Conservation (phyloP, 129 eudicot species). For the Artemisia tridentata region DNA sequence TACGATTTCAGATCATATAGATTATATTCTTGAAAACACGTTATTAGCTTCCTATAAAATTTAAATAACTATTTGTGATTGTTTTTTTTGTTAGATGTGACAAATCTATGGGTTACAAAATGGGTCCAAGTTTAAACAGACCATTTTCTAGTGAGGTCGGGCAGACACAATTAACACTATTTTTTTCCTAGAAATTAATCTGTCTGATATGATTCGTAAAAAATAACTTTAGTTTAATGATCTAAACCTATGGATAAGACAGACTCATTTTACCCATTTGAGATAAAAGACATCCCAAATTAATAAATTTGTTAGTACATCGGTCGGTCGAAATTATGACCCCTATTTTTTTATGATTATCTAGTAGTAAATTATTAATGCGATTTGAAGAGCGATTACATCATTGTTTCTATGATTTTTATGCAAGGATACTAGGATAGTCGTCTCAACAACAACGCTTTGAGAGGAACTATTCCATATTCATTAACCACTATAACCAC, state of each 20-base stretch:
- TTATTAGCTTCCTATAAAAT: too few relatives aligned
- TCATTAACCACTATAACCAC: conserved; percentile 44
- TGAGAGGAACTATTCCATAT: conserved; percentile 53
- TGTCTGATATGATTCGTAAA: too few relatives aligned
- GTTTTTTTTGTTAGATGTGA: too few relatives aligned
- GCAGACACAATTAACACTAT: too few relatives aligned
- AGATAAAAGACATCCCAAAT: not conserved
- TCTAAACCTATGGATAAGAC: too few relatives aligned
- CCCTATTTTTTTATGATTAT: not conserved
- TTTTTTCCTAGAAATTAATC: too few relatives aligned
- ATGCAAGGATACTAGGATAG: conserved; percentile 39
- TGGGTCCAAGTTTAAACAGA: too few relatives aligned
- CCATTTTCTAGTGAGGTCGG: too few relatives aligned
- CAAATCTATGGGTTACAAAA: too few relatives aligned
- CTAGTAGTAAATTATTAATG: not conserved
- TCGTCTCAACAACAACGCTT: conserved; percentile 61
- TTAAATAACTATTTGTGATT: too few relatives aligned
- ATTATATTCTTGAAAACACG: too few relatives aligned
- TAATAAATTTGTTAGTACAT: not conserved
- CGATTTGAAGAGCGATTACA: not conserved
- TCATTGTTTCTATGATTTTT: not conserved
- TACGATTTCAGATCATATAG: conserved; percentile 27
- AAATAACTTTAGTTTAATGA: too few relatives aligned
- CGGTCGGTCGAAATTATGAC: not conserved
- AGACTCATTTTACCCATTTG: not conserved